Conservation (phyloP, 2,329 filamentous ascomycete genomes). For the Nannizzia gypsea region DNA sequence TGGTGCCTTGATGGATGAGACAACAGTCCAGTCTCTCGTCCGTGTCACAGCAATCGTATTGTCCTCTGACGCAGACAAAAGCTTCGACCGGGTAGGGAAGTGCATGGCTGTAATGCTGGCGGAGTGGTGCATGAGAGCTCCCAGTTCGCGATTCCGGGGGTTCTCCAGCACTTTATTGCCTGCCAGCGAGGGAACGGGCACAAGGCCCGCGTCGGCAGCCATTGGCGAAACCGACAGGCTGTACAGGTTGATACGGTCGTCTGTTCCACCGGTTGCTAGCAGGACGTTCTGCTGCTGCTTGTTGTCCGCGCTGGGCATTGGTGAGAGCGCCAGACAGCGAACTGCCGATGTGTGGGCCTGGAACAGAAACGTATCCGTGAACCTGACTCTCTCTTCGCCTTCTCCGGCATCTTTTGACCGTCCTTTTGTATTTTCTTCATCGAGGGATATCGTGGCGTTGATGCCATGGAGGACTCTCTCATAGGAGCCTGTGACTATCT, state of each 20-base stretch:
- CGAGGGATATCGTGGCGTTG: conserved; percentile 49
- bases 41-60: conserved; percentile 80
- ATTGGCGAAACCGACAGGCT: conserved; percentile 63
- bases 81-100: conserved; percentile 77
- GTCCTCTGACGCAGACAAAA: conserved; percentile 80
- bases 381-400: conserved; percentile 42
- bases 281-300: conserved; percentile 63
- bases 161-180: conserved; percentile 71
- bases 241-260: conserved; percentile 91
- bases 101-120: conserved; percentile 66
- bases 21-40: conserved; percentile 76
- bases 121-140: conserved; percentile 74
- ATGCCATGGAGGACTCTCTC: conserved; percentile 86
- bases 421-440: background rate
- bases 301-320: conserved; percentile 47
- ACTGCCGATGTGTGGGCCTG: conserved; percentile 85
- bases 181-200: conserved; percentile 54
- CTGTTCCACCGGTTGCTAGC: conserved; percentile 80
- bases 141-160: conserved; percentile 74
- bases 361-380: conserved; percentile 91
- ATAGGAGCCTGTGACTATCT: conserved; percentile 87
- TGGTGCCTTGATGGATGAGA: conserved; percentile 81
- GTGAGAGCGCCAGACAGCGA: conserved; percentile 76
- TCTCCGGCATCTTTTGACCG: conserved; percentile 13
- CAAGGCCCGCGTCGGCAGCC: conserved; percentile 43